Percentiles rank a stretch among this genome's conserved stretches.
Conservation (phyloP, 495 filamentous ascomycete genomes). For the Cercophora sp. region DNA sequence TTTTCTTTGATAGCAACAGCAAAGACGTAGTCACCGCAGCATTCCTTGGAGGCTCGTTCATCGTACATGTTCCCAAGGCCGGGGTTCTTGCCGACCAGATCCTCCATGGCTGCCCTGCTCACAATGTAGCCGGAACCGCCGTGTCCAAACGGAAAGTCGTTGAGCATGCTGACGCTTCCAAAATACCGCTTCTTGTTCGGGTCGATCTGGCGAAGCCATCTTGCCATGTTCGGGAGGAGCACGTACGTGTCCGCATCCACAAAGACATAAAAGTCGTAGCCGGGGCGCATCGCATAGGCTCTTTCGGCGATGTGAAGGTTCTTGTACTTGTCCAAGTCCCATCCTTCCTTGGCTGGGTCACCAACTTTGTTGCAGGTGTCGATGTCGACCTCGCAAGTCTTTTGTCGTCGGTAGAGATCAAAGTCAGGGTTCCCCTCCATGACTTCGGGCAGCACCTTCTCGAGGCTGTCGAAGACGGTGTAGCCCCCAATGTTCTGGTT, state of each 20-base stretch:
- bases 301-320: constrained; percentile 44
- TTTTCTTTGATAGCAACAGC: constrained; percentile 54
- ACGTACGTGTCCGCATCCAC: constrained; percentile 68
- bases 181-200: constrained; percentile 50
- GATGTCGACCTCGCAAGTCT: constrained; percentile 39
- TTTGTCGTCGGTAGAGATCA: constrained; percentile 50
- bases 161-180: constrained; percentile 55
- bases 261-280: constrained; percentile 64
- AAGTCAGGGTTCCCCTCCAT: constrained; percentile 46
- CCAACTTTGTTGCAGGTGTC: constrained; percentile 36
- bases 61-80: constrained; percentile 49
- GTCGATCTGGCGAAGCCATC: constrained; percentile 53
- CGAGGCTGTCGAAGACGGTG: constrained; percentile 50
- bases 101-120: constrained; percentile 52
- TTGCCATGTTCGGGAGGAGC: constrained; percentile 57
- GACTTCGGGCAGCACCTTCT: constrained; percentile 36
- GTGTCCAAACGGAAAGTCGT: constrained; percentile 58
- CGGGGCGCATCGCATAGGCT: constrained; percentile 38
- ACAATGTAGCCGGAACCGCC: constrained; percentile 66
- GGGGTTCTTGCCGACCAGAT: constrained; percentile 36
- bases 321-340: constrained; percentile 48
- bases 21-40: constrained; percentile 68
- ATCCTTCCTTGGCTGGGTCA: constrained; percentile 38
- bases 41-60: constrained; percentile 50
- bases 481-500: constrained; percentile 47